These are phyloP conservation scores for Isoetes engelmannii DNA, from an alignment of 83 land plant species.

Conservation along the genomic window DNA sequence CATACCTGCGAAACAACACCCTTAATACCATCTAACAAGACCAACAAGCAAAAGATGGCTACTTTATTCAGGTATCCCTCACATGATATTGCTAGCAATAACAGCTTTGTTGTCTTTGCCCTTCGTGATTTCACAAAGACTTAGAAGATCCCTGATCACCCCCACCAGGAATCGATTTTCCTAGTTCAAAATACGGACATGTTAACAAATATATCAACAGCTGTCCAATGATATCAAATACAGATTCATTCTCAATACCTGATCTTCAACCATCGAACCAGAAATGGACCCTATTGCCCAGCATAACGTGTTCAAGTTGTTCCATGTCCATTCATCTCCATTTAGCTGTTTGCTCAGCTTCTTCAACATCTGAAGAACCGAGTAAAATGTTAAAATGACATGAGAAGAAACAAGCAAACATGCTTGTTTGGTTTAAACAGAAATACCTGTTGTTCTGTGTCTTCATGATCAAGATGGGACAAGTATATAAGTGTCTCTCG, in stretches of 20 bases:
- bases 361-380: constrained; percentile 66
- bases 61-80: constrained; percentile 9
- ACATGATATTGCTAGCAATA: constrained; percentile 99
- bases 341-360: constrained; percentile 78
- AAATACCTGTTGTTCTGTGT: constrained; percentile 93
- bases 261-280: constrained; percentile 96
- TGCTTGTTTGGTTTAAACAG: not conserved
- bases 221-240: too few relatives aligned
- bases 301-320: constrained; percentile 87
- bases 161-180: constrained; percentile 93
- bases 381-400: not conserved
- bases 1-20: constrained; percentile 55
- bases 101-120: constrained; percentile 99
- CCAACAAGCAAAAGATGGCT: not conserved
- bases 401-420: not conserved
- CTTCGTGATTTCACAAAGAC: constrained; percentile 91
- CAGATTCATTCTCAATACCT: constrained; percentile 39
- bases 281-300: constrained; percentile 99
- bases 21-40: not conserved
- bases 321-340: constrained; percentile 99
- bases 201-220: not conserved
- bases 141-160: constrained; percentile 89
- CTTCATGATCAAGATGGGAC: constrained; percentile 94
- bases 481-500: constrained; percentile 91
- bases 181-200: constrained; percentile 29